Conservation (phyloP, 129 eudicot genomes). For the Helianthus annuus region DNA sequence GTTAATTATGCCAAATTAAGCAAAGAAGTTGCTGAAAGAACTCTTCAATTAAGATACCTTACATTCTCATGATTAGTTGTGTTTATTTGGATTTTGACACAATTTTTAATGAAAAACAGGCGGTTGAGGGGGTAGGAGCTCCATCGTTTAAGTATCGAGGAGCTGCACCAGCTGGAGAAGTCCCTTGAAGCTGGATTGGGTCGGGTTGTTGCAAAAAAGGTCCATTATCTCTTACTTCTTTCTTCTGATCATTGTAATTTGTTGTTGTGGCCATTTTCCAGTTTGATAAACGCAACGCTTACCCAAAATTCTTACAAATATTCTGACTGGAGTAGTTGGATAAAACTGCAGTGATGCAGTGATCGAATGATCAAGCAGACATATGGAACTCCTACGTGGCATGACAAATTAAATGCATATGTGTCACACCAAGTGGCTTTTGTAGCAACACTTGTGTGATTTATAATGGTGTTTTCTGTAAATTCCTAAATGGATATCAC, state of each 20-base stretch:
- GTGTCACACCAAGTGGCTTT: slow-evolving; percentile 2
- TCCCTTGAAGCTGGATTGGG: slow-evolving; percentile 79
- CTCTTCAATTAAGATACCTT: slow-evolving; percentile 66
- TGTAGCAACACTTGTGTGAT: not conserved
- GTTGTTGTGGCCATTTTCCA: not conserved
- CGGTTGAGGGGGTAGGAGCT: slow-evolving; percentile 92
- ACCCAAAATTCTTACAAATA: not conserved
- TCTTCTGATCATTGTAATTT: slow-evolving; percentile 4
- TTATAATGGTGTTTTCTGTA: not conserved
- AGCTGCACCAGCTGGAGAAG: slow-evolving; percentile 72
- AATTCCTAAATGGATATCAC: not conserved
- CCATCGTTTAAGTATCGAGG: slow-evolving; percentile 64
- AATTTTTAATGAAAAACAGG: slow-evolving; percentile 41
- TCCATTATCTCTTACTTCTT: slow-evolving; percentile 13
- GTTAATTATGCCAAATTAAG: slow-evolving; percentile 61
- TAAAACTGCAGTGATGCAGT: slow-evolving; percentile 3
- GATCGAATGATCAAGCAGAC: too few relatives aligned
- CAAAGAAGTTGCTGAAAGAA: slow-evolving; percentile 85
- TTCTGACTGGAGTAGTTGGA: not conserved
- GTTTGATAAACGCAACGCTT: slow-evolving; percentile 4
- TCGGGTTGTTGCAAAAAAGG: slow-evolving; percentile 80
- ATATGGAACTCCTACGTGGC: not conserved
- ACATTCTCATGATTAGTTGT: slow-evolving; percentile 9
- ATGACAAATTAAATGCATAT: slow-evolving; percentile 7
- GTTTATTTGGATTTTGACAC: not conserved